Conservation (phyloP, 306 rosid species). For the Abrus precatorius region DNA sequence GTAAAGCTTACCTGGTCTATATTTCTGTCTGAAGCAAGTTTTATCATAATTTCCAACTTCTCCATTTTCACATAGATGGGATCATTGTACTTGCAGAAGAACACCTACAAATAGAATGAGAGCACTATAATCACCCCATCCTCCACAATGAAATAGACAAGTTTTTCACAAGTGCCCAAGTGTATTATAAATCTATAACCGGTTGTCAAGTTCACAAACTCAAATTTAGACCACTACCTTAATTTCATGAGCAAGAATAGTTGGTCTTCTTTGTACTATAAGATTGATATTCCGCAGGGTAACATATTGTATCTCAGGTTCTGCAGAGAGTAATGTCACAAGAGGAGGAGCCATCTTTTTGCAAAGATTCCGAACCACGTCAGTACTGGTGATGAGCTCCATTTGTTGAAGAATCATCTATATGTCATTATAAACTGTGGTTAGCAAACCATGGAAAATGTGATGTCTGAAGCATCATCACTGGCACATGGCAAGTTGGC, state of each 20-base stretch:
- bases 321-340: slow-evolving; percentile 96
- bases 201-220: slow-evolving; percentile 34
- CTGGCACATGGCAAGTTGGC: background rate
- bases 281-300: slow-evolving; percentile 97
- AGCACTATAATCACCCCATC: slow-evolving; percentile 38
- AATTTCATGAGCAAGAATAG: slow-evolving; percentile 99
- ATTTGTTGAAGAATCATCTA: slow-evolving; percentile 99
- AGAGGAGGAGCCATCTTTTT: slow-evolving; percentile 99
- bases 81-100: slow-evolving; percentile 99
- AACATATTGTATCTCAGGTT: slow-evolving; percentile 99
- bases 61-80: slow-evolving; percentile 99
- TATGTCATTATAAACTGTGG: slow-evolving; percentile 44
- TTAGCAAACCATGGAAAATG: slow-evolving; percentile 45
- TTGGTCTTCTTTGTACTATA: slow-evolving; percentile 97
- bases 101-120: slow-evolving; percentile 70
- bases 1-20: slow-evolving; percentile 83
- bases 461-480: slow-evolving; percentile 40
- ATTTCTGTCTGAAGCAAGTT: slow-evolving; percentile 96
- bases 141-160: slow-evolving; percentile 25
- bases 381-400: slow-evolving; percentile 98
- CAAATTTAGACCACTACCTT: slow-evolving; percentile 68
- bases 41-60: slow-evolving; percentile 97
- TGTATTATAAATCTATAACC: slow-evolving; percentile 31
- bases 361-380: slow-evolving; percentile 97
- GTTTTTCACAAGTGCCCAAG: background rate